Evolutionary conservation across 768 basidiomycete genomes (phyloP), one percentile per base, ranked within the genome.

Genomic region (Panaeolus cyanescens): DNA sequence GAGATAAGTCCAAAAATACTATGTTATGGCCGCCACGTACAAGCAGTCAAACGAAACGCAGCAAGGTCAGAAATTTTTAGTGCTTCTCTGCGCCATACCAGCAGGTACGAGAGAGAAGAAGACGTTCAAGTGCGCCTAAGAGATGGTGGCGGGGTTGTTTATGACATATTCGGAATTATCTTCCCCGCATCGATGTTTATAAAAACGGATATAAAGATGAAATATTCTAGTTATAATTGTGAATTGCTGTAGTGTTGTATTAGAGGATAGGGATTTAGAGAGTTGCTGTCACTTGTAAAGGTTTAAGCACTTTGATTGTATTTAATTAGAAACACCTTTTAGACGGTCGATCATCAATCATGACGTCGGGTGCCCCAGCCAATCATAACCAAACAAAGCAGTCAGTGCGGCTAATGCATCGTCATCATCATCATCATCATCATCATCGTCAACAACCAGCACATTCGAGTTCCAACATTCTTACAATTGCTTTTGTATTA

Each of bases 301-400:
- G 45, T 50, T 50, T 50, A 50, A 50, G 45, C 45, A 50, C 45
- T 50, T 50, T 50, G 30, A 50, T 50, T 50, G 45, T 50, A 25
- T 22, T 15, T 25, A 50, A 30, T 50, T 22, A 28, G 17, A 50
- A 50, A 25, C 10, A 9, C 15, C 45, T 50, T 28, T 28, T 50
- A 22, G 45, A 50, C 22, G 45, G 42, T 45, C 42, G 42, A 45
- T 45, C 42, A 50, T 50, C 8, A 42, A 28, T 12, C 3, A 50
- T 50, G 45, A 50, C 45, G 45, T 50, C 42, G 22, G 6, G 19
- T 12, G 7, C 36, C 36, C 36, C 10, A 50, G 15, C 45, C 45
- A 50, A 50, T 25, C 15, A 50, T 25, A 12, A 50, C 22, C 45
- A 50, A 50, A 50, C 45, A 50, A 50, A 5, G 45, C 15, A 50